Conservation (phyloP, 2,329 filamentous ascomycete genomes). For the Exophiala xenobiotica region DNA sequence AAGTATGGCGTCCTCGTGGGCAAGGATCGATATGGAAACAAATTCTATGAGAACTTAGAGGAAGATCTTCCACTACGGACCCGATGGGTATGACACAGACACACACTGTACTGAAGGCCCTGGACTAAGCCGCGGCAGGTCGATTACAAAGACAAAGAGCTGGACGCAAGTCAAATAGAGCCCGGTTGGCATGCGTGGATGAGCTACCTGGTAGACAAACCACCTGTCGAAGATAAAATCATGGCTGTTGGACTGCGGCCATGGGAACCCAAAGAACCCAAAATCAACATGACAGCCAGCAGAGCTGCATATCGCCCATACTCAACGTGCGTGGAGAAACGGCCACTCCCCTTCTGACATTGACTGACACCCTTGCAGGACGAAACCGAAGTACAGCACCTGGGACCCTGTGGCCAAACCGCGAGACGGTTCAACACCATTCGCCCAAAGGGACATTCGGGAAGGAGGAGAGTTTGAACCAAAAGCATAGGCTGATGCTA, state of each 20-base stretch:
- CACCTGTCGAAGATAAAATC: slow-evolving; percentile 73
- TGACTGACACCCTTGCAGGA: slow-evolving; percentile 26
- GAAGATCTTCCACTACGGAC: slow-evolving; percentile 79
- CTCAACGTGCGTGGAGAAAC: slow-evolving; percentile 71
- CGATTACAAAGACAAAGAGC: slow-evolving; percentile 85
- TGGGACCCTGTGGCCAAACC: slow-evolving; percentile 38
- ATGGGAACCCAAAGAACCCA: slow-evolving; percentile 74
- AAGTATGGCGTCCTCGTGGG: slow-evolving; percentile 87
- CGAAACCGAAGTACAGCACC: slow-evolving; percentile 37
- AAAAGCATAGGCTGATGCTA: slow-evolving; percentile 8
- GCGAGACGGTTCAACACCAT: slow-evolving; percentile 26
- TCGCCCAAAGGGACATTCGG: slow-evolving; percentile 14
- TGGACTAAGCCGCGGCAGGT: slow-evolving; percentile 75
- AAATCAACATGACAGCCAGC: slow-evolving; percentile 72
- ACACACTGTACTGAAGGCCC: slow-evolving; percentile 60
- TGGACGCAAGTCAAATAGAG: slow-evolving; percentile 68
- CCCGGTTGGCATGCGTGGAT: slow-evolving; percentile 99
- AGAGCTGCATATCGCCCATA: slow-evolving; percentile 87
- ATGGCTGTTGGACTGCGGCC: slow-evolving; percentile 64
- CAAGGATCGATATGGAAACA: slow-evolving; percentile 90
- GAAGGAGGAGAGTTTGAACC: slow-evolving; percentile 13
- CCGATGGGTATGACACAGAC: slow-evolving; percentile 16
- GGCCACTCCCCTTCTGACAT: neutral
- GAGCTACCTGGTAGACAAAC: slow-evolving; percentile 85
- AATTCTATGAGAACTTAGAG: slow-evolving; percentile 87